These are phyloP conservation scores for Camelina neglecta DNA, from an alignment of 345 rosid genomes.

Conservation along the genomic window DNA sequence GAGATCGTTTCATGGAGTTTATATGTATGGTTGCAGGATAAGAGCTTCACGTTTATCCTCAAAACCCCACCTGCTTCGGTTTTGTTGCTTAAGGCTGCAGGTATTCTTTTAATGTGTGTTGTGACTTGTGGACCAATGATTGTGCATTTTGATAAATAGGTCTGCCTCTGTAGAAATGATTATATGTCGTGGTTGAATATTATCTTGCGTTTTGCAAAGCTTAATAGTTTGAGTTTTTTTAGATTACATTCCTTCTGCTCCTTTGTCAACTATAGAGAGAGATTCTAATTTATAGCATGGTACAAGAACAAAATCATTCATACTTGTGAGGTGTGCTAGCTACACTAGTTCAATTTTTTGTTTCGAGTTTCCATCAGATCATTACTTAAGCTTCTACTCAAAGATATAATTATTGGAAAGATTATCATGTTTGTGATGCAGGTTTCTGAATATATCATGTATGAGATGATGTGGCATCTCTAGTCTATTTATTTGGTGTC, in stretches of 20 bases:
- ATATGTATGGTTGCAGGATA: constrained; percentile 63
- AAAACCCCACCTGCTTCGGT: constrained; percentile 99
- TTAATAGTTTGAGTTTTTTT: constrained; percentile 3
- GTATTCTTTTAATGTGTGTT: constrained; percentile 44
- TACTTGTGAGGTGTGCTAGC: neutral
- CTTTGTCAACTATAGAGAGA: constrained; percentile 12
- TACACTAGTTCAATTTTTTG: neutral
- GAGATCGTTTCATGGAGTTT: constrained; percentile 5
- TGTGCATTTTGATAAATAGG: neutral
- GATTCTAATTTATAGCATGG: neutral
- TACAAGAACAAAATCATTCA: neutral
- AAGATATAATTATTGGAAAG: neutral
- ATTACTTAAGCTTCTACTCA: neutral
- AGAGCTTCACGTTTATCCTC: constrained; percentile 89
- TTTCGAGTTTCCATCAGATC: neutral
- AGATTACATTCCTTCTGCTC: constrained; percentile 4
- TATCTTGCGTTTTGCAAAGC: neutral
- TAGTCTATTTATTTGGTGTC: neutral
- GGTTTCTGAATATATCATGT: neutral
- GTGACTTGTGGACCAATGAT: neutral
- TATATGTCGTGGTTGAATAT: neutral
- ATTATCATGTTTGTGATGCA: neutral
- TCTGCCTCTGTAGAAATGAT: neutral
- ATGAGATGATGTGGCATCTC: neutral
- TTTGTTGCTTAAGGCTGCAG: constrained; percentile 92